These are phyloP conservation scores for Gossypium aridum DNA, from an alignment of 441 rosid species.

Conservation along the genomic window DNA sequence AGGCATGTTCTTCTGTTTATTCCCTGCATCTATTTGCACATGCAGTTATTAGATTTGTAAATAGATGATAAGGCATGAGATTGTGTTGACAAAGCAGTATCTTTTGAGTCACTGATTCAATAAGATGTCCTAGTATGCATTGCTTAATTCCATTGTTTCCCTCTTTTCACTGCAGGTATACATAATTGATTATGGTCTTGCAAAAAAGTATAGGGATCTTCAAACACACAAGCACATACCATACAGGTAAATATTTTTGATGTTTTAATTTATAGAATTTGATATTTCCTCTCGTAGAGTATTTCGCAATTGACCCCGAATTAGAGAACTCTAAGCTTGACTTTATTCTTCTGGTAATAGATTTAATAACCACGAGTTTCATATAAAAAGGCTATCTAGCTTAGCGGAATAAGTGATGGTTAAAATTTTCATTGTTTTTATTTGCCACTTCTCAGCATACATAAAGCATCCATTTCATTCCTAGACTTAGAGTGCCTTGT, in stretches of 20 bases:
- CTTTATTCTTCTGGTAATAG: background rate
- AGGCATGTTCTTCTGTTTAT: constrained; percentile 27
- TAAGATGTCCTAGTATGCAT: background rate
- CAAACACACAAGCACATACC: constrained; percentile 77
- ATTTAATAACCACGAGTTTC: background rate
- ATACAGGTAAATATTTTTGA: constrained; percentile 38
- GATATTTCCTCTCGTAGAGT: background rate
- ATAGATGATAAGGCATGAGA: background rate
- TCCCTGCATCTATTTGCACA: background rate
- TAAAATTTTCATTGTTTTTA: background rate
- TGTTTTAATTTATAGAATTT: background rate
- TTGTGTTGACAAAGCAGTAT: background rate
- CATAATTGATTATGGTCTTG: constrained; percentile 69
- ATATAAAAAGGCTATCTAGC: too few species aligned
- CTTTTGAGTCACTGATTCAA: background rate
- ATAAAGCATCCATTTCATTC: background rate
- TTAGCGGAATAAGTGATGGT: background rate
- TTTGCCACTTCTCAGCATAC: background rate
- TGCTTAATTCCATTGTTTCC: background rate
- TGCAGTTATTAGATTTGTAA: background rate
- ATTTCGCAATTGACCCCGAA: background rate
- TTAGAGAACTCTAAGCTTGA: background rate
- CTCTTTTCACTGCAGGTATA: constrained; percentile 38
- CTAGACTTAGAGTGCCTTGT: background rate
- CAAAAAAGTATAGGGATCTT: constrained; percentile 68